Percentiles rank a stretch among this genome's conserved stretches.
phyloP scores from a whole-genome alignment of 1,139 yeast species.

The Diutina catenulata region DNA sequence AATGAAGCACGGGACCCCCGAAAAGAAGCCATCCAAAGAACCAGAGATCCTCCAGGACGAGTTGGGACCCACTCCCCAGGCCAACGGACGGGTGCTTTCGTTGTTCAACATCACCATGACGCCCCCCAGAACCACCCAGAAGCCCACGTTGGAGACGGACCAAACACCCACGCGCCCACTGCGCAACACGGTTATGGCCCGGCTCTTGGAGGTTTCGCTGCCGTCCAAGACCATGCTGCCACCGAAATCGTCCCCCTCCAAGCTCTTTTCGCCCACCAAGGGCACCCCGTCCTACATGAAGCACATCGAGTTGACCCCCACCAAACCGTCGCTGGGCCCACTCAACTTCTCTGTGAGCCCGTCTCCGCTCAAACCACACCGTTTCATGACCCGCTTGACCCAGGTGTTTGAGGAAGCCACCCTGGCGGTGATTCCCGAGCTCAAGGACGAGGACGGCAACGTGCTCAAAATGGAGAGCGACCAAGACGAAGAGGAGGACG shows the following conservation, averaged over 20 bases:
- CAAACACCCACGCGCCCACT: no score
- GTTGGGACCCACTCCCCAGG: conserved; percentile 70
- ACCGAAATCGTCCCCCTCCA: conserved; percentile 34
- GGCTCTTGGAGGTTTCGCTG: no score
- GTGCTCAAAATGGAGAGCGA: conserved; percentile 8
- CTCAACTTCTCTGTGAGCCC: conserved; percentile 29
- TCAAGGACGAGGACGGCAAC: conserved; percentile 11
- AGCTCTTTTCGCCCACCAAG: no score
- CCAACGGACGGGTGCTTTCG: conserved; percentile 57
- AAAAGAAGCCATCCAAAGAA: conserved; percentile 6
- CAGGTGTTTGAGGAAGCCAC: conserved; percentile 20
- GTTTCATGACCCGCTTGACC: conserved; percentile 18
- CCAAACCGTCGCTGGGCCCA: conserved; percentile 7
- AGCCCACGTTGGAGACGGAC: conserved; percentile 8
- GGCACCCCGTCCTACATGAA: no score
- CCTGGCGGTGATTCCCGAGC: conserved; percentile 15
- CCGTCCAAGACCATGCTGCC: conserved; percentile 32
- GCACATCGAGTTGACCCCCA: conserved; percentile 3
- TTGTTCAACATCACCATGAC: conserved; percentile 33
- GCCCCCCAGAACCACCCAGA: conserved; percentile 6
- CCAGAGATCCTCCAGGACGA: conserved; percentile 14
- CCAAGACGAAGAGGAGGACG: conserved; percentile 9
- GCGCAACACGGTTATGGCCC: no score
- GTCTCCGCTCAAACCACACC: conserved; percentile 30
- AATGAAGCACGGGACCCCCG: conserved; percentile 11